Evolutionary conservation across 768 basidiomycete genomes (phyloP).

Genomic region (Suillus plorans): DNA sequence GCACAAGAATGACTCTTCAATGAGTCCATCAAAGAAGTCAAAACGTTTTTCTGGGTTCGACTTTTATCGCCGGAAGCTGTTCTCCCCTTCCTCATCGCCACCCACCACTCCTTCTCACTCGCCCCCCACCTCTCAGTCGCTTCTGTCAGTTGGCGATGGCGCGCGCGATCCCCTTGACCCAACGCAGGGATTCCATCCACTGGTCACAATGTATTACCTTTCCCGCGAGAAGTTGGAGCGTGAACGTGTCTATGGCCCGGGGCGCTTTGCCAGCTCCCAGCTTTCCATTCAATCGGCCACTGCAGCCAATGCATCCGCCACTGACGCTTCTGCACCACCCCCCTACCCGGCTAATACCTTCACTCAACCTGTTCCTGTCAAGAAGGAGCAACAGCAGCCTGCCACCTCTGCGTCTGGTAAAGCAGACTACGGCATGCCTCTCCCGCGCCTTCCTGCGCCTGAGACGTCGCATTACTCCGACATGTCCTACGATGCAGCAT

Average conservation of each 20-base stretch:
- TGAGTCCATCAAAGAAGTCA: constrained; percentile 56
- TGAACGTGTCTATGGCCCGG: constrained; percentile 90
- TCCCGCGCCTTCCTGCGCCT: constrained; percentile 79
- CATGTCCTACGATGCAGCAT: constrained; percentile 69
- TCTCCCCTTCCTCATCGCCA: constrained; percentile 53
- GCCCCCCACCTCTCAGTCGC: constrained; percentile 58
- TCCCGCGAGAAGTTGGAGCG: constrained; percentile 95
- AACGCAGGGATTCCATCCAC: constrained; percentile 89
- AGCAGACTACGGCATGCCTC: constrained; percentile 80
- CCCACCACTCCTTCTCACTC: constrained; percentile 57
- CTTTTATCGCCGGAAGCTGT: constrained; percentile 89
- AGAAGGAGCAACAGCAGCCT: constrained; percentile 29
- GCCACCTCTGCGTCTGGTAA: constrained; percentile 34
- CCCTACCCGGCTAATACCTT: constrained; percentile 28
- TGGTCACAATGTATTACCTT: constrained; percentile 95
- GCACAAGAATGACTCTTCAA: constrained; percentile 39
- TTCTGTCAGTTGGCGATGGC: constrained; percentile 49
- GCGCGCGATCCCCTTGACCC: constrained; percentile 69
- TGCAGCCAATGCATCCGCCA: constrained; percentile 15
- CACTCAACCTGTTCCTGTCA: constrained; percentile 30
- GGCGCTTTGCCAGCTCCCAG: constrained; percentile 92
- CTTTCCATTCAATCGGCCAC: constrained; percentile 51
- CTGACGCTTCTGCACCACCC: constrained; percentile 20
- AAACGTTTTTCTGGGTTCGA: constrained; percentile 96
- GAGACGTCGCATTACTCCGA: constrained; percentile 80